Conservation (phyloP, 176 grass and related monocot species). For the Thinopyrum elongatum region DNA sequence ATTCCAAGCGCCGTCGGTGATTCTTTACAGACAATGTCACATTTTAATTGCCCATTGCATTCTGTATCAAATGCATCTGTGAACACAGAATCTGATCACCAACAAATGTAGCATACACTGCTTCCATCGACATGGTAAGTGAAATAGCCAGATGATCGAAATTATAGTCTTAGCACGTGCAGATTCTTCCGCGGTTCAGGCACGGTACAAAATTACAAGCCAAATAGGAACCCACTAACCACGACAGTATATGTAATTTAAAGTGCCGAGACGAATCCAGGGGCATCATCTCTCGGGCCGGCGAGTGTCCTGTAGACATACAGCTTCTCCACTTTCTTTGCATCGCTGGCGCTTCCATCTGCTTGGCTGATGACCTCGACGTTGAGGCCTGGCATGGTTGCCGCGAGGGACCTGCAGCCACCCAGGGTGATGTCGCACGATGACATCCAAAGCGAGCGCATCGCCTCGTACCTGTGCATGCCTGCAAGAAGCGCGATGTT, state of each 20-base stretch:
- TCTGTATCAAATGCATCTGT: too few species aligned
- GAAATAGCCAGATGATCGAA: conserved; percentile 89
- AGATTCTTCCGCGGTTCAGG: conserved; percentile 70
- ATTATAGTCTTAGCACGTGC: conserved; percentile 77
- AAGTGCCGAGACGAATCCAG: conserved; percentile 48
- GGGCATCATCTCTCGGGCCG: conserved; percentile 53
- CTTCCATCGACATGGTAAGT: conserved; percentile 25
- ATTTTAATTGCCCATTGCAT: too few species aligned
- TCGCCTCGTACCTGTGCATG: conserved; percentile 47
- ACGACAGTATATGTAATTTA: background rate
- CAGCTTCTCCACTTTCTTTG: conserved; percentile 53
- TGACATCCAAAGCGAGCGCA: conserved; percentile 80
- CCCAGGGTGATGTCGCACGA: conserved; percentile 59
- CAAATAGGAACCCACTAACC: background rate
- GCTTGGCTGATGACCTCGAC: conserved; percentile 55
- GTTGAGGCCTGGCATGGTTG: conserved; percentile 53
- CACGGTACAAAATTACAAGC: conserved; percentile 47
- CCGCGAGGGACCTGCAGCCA: conserved; percentile 61
- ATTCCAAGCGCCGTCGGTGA: too few species aligned
- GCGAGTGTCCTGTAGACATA: conserved; percentile 70
- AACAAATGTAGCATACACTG: background rate
- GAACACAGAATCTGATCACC: background rate
- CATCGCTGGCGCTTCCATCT: background rate
- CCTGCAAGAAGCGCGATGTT: conserved; percentile 48
- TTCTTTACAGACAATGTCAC: too few species aligned